Evolutionary conservation across 2,329 filamentous ascomycete genomes (phyloP).

Genomic region (Epichloe festucae): DNA sequence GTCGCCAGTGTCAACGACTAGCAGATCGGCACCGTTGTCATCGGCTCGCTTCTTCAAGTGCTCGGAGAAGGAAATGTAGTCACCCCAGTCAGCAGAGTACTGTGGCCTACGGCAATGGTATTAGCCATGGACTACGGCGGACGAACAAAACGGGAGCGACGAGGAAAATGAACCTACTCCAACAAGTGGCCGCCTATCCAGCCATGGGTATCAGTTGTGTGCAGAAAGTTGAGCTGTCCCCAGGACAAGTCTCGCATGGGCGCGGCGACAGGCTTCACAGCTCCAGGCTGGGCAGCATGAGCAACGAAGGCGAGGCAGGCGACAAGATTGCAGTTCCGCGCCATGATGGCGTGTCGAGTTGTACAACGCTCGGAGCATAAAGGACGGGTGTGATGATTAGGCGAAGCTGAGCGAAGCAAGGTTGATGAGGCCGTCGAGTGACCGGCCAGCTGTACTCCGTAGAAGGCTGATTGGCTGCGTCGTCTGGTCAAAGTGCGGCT

Average conservation of each 20-base stretch:
- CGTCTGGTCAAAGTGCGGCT: too few species aligned
- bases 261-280: conserved; percentile 62
- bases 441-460: not conserved
- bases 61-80: conserved; percentile 85
- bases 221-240: conserved; percentile 95
- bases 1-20: conserved; percentile 94
- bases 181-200: conserved; percentile 91
- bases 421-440: not conserved
- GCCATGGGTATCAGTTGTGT: conserved; percentile 91
- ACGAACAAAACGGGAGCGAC: not conserved
- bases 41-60: conserved; percentile 73
- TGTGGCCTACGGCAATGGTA: conserved; percentile 45
- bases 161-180: conserved; percentile 46
- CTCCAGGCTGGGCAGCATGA: conserved; percentile 58
- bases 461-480: not conserved
- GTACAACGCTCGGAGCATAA: not conserved
- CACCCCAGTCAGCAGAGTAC: conserved; percentile 94
- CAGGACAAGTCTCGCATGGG: conserved; percentile 76
- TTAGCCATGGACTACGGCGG: not conserved
- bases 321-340: conserved; percentile 12
- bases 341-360: conserved; percentile 11
- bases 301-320: conserved; percentile 21
- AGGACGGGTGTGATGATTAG: not conserved
- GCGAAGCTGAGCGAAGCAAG: not conserved
- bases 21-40: conserved; percentile 62